phyloP scores from a whole-genome alignment of 305 asterid species.

The Fraxinus velutina region DNA sequence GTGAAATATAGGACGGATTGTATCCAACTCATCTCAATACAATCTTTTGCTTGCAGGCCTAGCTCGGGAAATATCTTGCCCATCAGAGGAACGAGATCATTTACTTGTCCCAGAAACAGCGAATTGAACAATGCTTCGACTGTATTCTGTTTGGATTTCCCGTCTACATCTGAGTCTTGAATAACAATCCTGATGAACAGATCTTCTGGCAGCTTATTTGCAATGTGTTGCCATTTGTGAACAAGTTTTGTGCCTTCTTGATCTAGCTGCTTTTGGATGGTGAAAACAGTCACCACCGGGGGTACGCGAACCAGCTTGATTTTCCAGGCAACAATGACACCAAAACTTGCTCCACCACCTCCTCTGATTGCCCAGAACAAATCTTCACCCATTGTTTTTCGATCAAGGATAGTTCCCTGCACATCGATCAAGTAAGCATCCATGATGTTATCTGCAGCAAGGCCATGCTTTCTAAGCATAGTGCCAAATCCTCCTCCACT shows the following conservation, averaged over 20 bases:
- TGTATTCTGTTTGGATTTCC: background rate
- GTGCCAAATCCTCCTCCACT: conserved; percentile 47
- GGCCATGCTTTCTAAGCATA: conserved; percentile 35
- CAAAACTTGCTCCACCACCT: conserved; percentile 48
- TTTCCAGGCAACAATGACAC: conserved; percentile 38
- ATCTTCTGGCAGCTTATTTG: conserved; percentile 29
- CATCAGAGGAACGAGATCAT: conserved; percentile 31
- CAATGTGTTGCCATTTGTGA: conserved; percentile 34
- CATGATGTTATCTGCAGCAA: conserved; percentile 35
- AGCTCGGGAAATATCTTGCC: conserved; percentile 34
- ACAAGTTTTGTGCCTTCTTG: conserved; percentile 7
- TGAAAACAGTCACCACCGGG: conserved; percentile 30
- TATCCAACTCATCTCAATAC: conserved; percentile 45
- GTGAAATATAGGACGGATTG: conserved; percentile 35
- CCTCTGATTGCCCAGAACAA: conserved; percentile 45
- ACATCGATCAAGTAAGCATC: conserved; percentile 37
- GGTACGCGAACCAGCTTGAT: conserved; percentile 39
- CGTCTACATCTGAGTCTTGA: conserved; percentile 13
- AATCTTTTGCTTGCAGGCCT: conserved; percentile 27
- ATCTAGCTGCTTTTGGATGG: conserved; percentile 14
- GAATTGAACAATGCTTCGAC: conserved; percentile 29
- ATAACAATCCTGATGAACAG: conserved; percentile 36
- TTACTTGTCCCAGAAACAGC: conserved; percentile 31
- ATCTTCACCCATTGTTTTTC: conserved; percentile 37
- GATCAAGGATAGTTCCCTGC: conserved; percentile 26